phyloP scores from a whole-genome alignment of 495 filamentous ascomycete species.

The Trichoderma asperelloides region DNA sequence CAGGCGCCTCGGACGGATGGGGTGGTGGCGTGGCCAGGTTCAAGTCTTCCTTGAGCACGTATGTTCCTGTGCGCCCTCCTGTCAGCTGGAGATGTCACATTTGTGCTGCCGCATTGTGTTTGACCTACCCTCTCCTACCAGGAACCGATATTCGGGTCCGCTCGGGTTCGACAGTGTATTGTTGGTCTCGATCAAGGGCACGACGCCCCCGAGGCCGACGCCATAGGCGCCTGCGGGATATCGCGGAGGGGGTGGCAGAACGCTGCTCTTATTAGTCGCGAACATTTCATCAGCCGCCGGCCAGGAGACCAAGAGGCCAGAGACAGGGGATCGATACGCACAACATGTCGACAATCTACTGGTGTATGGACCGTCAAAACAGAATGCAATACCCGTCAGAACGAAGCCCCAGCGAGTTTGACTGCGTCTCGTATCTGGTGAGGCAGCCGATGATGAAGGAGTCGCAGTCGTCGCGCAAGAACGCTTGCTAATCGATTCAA shows the following conservation, averaged over 20 bases:
- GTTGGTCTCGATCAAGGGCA: slow-evolving; percentile 81
- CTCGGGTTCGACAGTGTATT: slow-evolving; percentile 74
- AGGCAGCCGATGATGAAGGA: not conserved
- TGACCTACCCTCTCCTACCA: slow-evolving; percentile 79
- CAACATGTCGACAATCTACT: slow-evolving; percentile 13
- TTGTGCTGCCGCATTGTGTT: not conserved
- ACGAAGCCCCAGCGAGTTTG: too few species aligned
- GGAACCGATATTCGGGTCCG: slow-evolving; percentile 70
- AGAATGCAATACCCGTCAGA: not conserved
- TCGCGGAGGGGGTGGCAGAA: slow-evolving; percentile 75
- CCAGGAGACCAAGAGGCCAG: not conserved
- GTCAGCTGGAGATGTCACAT: slow-evolving; percentile 13
- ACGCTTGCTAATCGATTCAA: not conserved
- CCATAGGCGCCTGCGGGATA: slow-evolving; percentile 53
- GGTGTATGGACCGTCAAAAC: not conserved
- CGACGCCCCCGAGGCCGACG: slow-evolving; percentile 32
- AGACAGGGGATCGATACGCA: not conserved
- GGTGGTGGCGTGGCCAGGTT: slow-evolving; percentile 90
- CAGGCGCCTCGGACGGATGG: slow-evolving; percentile 83
- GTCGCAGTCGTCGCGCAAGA: not conserved
- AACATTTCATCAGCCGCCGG: not conserved
- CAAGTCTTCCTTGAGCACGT: slow-evolving; percentile 78
- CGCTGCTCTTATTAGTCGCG: slow-evolving; percentile 36
- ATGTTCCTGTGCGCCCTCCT: slow-evolving; percentile 55
- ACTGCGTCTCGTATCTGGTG: not conserved